Evolutionary conservation across 176 grass and related monocot genomes (phyloP).

Genomic region (Stipa capillata): DNA sequence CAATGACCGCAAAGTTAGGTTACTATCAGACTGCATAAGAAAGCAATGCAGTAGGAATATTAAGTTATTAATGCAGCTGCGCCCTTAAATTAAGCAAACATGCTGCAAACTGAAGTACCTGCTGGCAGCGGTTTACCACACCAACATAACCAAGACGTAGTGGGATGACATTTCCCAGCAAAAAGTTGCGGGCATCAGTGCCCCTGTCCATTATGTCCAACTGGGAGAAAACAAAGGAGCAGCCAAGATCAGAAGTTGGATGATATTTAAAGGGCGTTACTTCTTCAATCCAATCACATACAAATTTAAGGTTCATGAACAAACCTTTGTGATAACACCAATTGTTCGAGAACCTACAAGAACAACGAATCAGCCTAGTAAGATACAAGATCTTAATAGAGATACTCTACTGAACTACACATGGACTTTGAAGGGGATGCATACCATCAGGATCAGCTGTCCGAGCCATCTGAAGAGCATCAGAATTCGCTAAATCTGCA

Average conservation of each 20-base stretch:
- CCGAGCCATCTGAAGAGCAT: conserved; percentile 96
- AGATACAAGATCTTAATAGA: not conserved
- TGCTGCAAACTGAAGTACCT: conserved; percentile 39
- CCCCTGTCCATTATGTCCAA: conserved; percentile 99
- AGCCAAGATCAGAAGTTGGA: not conserved
- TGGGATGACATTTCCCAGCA: conserved; percentile 95
- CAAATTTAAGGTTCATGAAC: not conserved
- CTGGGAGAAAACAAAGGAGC: conserved; percentile 41
- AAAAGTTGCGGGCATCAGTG: conserved; percentile 93
- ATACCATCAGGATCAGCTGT: conserved; percentile 93
- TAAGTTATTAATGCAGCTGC: not conserved
- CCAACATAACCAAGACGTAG: conserved; percentile 90
- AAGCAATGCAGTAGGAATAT: too few relatives aligned
- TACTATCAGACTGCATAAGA: not conserved
- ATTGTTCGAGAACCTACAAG: conserved; percentile 93
- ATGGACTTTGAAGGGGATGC: not conserved
- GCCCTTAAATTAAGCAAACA: not conserved
- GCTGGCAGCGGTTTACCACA: conserved; percentile 82
- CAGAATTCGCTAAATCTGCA: conserved; percentile 96
- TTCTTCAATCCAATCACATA: not conserved
- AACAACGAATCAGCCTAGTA: conserved; percentile 7
- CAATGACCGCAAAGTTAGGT: not conserved
- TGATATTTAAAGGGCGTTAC: not conserved
- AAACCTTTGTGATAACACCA: conserved; percentile 98
- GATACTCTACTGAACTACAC: not conserved